These are phyloP conservation scores for Geum urbanum DNA, from an alignment of 306 rosid species.

Conservation along the genomic window DNA sequence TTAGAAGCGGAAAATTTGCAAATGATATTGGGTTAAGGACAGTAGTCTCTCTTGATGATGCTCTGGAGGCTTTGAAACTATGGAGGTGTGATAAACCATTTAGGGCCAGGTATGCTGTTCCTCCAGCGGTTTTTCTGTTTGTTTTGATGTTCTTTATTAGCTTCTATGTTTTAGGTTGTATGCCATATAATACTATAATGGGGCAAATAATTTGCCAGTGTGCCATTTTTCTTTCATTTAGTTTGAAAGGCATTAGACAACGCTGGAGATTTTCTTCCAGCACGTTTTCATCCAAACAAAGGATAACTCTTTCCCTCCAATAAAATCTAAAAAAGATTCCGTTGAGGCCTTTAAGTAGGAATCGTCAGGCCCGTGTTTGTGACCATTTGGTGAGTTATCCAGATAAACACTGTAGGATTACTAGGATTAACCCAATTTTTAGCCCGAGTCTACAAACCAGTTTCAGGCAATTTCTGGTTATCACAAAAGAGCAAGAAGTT, in stretches of 20 bases:
- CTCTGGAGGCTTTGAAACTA: conserved; percentile 47
- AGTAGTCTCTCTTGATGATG: conserved; percentile 60
- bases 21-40: conserved; percentile 75
- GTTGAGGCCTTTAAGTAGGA: background rate
- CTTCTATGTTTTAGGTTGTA: background rate
- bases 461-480: background rate
- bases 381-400: background rate
- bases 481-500: background rate
- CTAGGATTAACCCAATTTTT: background rate
- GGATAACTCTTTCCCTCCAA: background rate
- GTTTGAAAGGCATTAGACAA: background rate
- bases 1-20: conserved; percentile 56
- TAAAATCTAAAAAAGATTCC: background rate
- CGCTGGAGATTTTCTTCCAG: background rate
- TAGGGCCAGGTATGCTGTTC: conserved; percentile 57
- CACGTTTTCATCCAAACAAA: background rate
- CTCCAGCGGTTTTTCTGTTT: background rate
- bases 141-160: background rate
- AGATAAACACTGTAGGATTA: background rate
- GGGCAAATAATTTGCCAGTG: background rate
- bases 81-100: conserved; percentile 58
- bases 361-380: background rate
- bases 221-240: background rate
- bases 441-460: background rate
- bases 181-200: background rate